These are phyloP conservation scores for Saccharomycopsis vini DNA, from an alignment of 805 yeast genomes.

Conservation along the genomic window DNA sequence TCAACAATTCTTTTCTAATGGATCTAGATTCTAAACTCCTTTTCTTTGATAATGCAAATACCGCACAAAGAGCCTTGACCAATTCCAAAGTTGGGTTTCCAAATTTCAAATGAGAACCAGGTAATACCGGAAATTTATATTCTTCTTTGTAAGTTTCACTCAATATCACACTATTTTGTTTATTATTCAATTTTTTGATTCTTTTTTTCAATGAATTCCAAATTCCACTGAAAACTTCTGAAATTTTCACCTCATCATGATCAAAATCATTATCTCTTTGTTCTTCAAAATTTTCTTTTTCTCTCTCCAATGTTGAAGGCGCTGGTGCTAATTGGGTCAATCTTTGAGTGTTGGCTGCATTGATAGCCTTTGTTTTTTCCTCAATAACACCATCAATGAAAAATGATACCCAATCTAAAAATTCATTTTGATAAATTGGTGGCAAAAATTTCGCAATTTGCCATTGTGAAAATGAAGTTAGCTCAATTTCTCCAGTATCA, in stretches of 20 bases:
- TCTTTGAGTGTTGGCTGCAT: constrained; percentile 42
- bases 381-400: constrained; percentile 63
- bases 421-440: constrained; percentile 63
- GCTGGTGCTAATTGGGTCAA: constrained; percentile 41
- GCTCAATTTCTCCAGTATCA: constrained; percentile 27
- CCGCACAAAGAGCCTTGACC: constrained; percentile 65
- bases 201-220: constrained; percentile 59
- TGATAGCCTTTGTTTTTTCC: constrained; percentile 33
- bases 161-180: constrained; percentile 65
- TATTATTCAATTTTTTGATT: constrained; percentile 51
- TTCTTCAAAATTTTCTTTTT: constrained; percentile 29
- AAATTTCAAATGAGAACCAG: constrained; percentile 58
- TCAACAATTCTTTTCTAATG: constrained; percentile 64
- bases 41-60: constrained; percentile 55
- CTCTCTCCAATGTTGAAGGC: background rate
- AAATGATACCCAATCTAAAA: constrained; percentile 77
- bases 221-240: constrained; percentile 41
- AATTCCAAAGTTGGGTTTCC: constrained; percentile 73
- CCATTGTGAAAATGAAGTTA: constrained; percentile 49
- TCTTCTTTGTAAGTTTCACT: constrained; percentile 55
- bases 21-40: constrained; percentile 65
- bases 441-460: constrained; percentile 72
- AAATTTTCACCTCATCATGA: constrained; percentile 26
- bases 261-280: constrained; percentile 29
- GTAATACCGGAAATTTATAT: constrained; percentile 64